Conservation (phyloP, 805 yeast species). For the Kodamaea hsintzibuensis region DNA sequence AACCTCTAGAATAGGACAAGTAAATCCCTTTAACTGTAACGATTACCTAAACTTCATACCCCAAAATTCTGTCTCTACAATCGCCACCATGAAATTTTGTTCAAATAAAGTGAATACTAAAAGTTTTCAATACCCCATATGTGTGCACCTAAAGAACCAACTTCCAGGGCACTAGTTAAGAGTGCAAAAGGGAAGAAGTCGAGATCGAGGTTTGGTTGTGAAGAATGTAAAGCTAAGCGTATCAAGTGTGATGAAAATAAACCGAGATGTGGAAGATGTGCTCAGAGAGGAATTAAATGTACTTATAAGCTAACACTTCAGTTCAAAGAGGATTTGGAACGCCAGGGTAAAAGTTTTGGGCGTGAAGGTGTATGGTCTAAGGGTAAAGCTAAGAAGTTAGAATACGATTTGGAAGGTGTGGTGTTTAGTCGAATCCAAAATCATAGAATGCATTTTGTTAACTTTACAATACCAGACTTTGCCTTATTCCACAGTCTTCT, state of each 20-base stretch:
- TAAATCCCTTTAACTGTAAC: too few species aligned
- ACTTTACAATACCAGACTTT: constrained; percentile 19
- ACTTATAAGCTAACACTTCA: constrained; percentile 22
- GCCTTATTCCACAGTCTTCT: constrained; percentile 16
- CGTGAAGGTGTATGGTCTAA: constrained; percentile 31
- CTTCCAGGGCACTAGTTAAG: not conserved
- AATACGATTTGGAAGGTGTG: constrained; percentile 14
- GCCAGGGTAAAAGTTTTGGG: constrained; percentile 26
- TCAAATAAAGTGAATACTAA: not conserved
- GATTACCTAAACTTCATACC: too few species aligned
- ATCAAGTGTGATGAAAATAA: constrained; percentile 30
- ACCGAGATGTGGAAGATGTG: constrained; percentile 24
- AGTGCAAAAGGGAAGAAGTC: constrained; percentile 7
- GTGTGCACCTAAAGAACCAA: not conserved
- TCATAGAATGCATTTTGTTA: constrained; percentile 18
- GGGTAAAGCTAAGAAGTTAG: constrained; percentile 10
- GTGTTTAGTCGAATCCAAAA: constrained; percentile 18
- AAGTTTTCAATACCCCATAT: not conserved
- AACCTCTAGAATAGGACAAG: too few species aligned
- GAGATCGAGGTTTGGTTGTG: constrained; percentile 27
- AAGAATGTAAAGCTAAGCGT: constrained; percentile 20
- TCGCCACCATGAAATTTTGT: not conserved
- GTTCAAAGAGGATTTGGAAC: constrained; percentile 28
- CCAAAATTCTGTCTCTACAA: too few species aligned
- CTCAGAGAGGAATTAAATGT: constrained; percentile 17